Evolutionary conservation across 306 rosid species (phyloP), one percentile per base, ranked within the genome.

Genomic region (Erythrophleum fordii): DNA sequence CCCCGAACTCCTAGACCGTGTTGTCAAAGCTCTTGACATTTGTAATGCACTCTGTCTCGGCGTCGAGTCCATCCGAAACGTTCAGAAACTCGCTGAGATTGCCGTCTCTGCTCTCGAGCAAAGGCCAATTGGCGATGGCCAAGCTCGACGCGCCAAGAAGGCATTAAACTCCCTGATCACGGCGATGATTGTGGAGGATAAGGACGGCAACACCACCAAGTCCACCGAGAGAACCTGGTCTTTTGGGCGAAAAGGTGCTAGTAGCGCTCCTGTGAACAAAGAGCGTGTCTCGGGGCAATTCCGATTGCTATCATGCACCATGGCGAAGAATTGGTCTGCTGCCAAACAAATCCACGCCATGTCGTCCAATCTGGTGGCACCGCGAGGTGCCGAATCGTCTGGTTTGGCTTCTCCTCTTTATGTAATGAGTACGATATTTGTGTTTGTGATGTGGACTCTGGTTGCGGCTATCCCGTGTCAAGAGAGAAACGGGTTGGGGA

Each of bases 381-480:
- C 99, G 0, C 95, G 93, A 8, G 99, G 99, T 1, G 82, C 25
- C 0, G 99, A 96, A 14, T 42, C 92, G 0, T 31, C 90, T 0
- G 91, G 93, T 1, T 37, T 92, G 87, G 90, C 93, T 0, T 79
- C 76, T 10, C 93, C 94, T 0, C 78, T 96, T 6, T 96, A 86
- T n/a, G 69, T 96, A 6, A 92, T 93, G 97, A 88, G 92, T 37
- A 78, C 90, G 0, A 72, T 91, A 0, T 71, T 83, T 68, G 80
- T 89, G 31, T 90, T 89, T 17, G 93, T 90, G 5, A 93, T 96
- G 97, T 96, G 98, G 99, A 79, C 92, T 26, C 72, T 96, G 18
- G 91, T 90, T 14, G 91, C 99, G 2, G 93, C 97, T 0, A 78
- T 96, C 5, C 99, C 98, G 0, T 96, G 99, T 73, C 99, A 93